phyloP scores from a whole-genome alignment of 108 stramenopile species.

The Cyclotella choctawhatcheeana region DNA sequence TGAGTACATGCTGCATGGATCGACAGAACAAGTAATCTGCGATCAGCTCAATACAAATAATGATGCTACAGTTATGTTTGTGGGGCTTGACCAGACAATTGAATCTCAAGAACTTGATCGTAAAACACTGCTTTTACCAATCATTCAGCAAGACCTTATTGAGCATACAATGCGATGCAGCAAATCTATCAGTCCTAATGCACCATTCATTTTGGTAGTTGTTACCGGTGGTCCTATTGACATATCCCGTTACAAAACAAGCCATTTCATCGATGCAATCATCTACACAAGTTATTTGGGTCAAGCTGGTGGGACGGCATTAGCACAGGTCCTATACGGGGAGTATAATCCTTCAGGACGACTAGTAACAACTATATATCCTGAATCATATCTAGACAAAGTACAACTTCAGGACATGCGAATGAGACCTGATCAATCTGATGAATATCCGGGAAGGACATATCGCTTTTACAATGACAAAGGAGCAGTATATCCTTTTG shows the following conservation, averaged over 20 bases:
- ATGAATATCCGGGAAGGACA: conserved; percentile 52
- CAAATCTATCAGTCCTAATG: background rate
- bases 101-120: conserved; percentile 64
- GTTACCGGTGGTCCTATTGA: conserved; percentile 32
- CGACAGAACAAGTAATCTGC: too few species aligned
- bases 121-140: conserved; percentile 47
- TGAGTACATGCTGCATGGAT: background rate
- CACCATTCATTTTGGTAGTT: conserved; percentile 27
- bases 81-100: conserved; percentile 51
- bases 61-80: conserved; percentile 43
- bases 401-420: conserved; percentile 54
- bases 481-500: conserved; percentile 56
- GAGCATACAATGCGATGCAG: background rate
- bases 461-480: conserved; percentile 59
- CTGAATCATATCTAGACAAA: conserved; percentile 39
- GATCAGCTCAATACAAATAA: background rate
- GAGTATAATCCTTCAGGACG: conserved; percentile 60
- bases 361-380: conserved; percentile 56
- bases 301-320: conserved; percentile 33
- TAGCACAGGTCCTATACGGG: conserved; percentile 55
- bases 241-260: conserved; percentile 20
- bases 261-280: conserved; percentile 52
- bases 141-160: conserved; percentile 48
- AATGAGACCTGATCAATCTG: conserved; percentile 18
- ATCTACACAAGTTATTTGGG: conserved; percentile 39